Evolutionary conservation across 192 early-diverging fungal species (phyloP), one percentile per base, ranked within the genome.

Genomic region (Entophlyctis luteolus): DNA sequence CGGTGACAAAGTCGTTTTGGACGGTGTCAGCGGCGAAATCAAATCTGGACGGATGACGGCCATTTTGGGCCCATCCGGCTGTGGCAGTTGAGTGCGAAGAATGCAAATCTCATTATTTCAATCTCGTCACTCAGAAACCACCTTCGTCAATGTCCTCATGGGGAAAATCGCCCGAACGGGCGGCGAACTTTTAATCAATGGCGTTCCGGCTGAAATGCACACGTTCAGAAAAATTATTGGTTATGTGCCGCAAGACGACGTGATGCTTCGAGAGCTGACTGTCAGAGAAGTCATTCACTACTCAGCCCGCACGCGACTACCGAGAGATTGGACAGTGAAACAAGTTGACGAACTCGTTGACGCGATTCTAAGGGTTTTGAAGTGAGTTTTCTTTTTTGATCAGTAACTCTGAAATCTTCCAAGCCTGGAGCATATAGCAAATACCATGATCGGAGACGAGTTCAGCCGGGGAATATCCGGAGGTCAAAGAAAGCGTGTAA

Each of bases 1-100:
- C 0, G 57, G 42, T 39, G 86, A 81, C 18, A 79, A 86, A 53
- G n/a, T 62, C 29, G 79, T 96, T 42, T 79, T 96, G n/a, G 58
- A 85, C 34, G 77, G 78, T 5, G 84, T 94, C 27, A 82, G 81
- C 2, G 94, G 92, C 18, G 75, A 79, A 27, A 86, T 89, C 22
- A 72, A 80, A n/a, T 79, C 90, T 1, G 91, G 90, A 16, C 81
- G 88, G 32, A 72, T 92, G 50, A 79, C 90, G 55, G 92, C 91
- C 1, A 86, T 98, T 22, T 94, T 96, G 87, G 95, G 94, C 0
- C 91, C 91, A 3, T 91, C 89, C 14, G 94, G 94, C 25, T 49
- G 1, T 32, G 22, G n/a, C 3, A 28, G 29, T 12, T 55, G n/a
- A 20, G 48, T 52, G 49, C 12, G 12, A 12, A 52, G 25, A 52